Conservation (phyloP, 176 grass and related monocot species). For the Urochloa ruziziensis region DNA sequence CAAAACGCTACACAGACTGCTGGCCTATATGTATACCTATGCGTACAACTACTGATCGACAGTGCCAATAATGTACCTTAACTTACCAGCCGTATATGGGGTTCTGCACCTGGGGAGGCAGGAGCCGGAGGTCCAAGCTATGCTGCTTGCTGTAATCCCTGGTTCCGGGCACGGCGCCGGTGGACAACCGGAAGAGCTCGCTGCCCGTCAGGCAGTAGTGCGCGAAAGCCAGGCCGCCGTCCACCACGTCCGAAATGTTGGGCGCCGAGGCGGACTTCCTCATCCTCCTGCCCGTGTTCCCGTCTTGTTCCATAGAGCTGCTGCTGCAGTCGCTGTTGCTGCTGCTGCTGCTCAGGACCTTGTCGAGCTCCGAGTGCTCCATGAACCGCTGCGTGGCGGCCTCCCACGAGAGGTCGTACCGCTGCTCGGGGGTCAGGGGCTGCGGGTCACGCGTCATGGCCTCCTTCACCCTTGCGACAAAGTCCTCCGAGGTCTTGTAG, state of each 20-base stretch:
- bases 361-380: conserved; percentile 80
- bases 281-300: conserved; percentile 31
- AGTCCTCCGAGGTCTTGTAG: conserved; percentile 80
- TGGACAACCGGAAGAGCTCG: conserved; percentile 72
- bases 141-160: conserved; percentile 70
- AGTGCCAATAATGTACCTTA: not conserved
- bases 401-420: conserved; percentile 88
- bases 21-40: conserved; percentile 7
- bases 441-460: conserved; percentile 78
- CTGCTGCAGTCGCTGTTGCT: not conserved
- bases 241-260: conserved; percentile 61
- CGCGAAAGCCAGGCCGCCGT: conserved; percentile 78
- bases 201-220: conserved; percentile 86
- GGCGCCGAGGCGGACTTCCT: conserved; percentile 60
- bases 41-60: not conserved
- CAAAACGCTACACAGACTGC: conserved; percentile 16
- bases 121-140: conserved; percentile 64
- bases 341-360: conserved; percentile 41
- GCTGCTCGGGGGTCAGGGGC: conserved; percentile 68
- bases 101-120: conserved; percentile 79
- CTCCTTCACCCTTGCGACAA: conserved; percentile 71
- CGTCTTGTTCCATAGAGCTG: not conserved
- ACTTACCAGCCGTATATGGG: conserved; percentile 86
- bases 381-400: conserved; percentile 89
- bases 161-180: conserved; percentile 76